Base-by-base conservation (phyloP, 164 flowering plant species). In the Euptelea pleiosperma region DNA sequence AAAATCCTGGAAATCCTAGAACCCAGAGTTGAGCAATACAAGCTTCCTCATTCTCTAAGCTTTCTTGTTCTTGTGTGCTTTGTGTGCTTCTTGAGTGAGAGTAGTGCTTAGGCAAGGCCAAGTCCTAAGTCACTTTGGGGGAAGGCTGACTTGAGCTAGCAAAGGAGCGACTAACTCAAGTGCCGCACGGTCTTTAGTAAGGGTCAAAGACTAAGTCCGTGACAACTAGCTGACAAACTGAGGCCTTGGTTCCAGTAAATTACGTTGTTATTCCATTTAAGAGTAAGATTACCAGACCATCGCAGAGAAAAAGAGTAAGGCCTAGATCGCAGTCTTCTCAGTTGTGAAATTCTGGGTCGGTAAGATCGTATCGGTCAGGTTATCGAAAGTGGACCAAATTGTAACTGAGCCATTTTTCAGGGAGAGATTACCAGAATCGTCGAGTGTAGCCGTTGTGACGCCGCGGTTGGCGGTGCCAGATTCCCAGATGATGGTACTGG, bases 321-420 rank as follows among this genome's bases (percentile, higher is more conserved):
- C 70, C 81, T 76, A 50, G 75, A 68, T 24, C 29, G 39, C 11
- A 77, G 8, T 39, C 54, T 21, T 62, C 0, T n/a, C 37, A 1
- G 24, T 46, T 3, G 73, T 61, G 54, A 77, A 77, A 40, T 46
- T 71, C 58, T 73, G 76, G 33, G 18, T 8, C 8, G 77, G 63
- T 18, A 77, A 5, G 18, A 77, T 49, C 3, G 75, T 74, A 45
- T 77, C 81, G 2, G 76, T 74, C 0, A 78, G 81, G 39, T 77
- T 53, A 5, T 63, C 42, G 57, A 77, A 77, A 36, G 70, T 62
- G 39, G 72, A 64, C 81, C 81, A 77, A 34, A 70, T 33, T 2
- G 57, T 22, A 18, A 33, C 26, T 12, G 52, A 49, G 11, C 60
- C 55, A 34, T 63, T 64, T 19, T 12, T 39, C 8, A 68, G 60